Base-by-base conservation (phyloP, 164 flowering plant genomes). In the Aristolochia californica region DNA sequence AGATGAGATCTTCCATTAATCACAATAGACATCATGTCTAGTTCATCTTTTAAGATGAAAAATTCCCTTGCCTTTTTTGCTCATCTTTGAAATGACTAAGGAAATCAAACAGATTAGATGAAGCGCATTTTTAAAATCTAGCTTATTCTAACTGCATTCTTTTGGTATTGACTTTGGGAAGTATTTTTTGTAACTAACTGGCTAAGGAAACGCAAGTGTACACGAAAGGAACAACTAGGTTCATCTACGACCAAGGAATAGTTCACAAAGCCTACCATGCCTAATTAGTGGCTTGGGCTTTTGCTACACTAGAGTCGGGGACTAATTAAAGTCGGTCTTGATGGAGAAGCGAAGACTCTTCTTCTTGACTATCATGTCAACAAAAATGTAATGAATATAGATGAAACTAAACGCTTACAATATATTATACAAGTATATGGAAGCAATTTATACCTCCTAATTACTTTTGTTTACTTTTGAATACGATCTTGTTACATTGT, bases 161-260 rank as follows among this genome's bases (percentile, higher is more conserved):
- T n/a, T n/a, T n/a, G n/a, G n/a, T 53, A 28, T 13, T 9, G 38
- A 53, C 14, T 53, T 13, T 26, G 21, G 3, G 48, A 10, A 16
- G 13, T 30, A 55, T 18, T 5, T 28, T 14, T 18, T 34, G 43
- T 14, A 4, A n/a, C 82, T 84, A 95, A 53, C 67, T 89, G 61
- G 75, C 77, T 49, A 80, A 77, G 68, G 95, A 89, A 73, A 85
- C 97, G 24, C 87, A 89, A 54, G 87, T 90, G 11, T 90, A 90
- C 75, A 83, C 95, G 1, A 95, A 90, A 48, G 88, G 77, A 67
- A 70, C 78, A 27, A 93, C 93, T 26, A 87, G 83, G 78, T 90
- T 87, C 73, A 85, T 90, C 44, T 78, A 90, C 68, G 95, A 95
- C n/a, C 82, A 85, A 70, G 90, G 93, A 11, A 63, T 64, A 55